Evolutionary conservation across 1,139 yeast species (phyloP), one percentile per base, ranked within the genome.

Genomic region (Taiozyma sp.): DNA sequence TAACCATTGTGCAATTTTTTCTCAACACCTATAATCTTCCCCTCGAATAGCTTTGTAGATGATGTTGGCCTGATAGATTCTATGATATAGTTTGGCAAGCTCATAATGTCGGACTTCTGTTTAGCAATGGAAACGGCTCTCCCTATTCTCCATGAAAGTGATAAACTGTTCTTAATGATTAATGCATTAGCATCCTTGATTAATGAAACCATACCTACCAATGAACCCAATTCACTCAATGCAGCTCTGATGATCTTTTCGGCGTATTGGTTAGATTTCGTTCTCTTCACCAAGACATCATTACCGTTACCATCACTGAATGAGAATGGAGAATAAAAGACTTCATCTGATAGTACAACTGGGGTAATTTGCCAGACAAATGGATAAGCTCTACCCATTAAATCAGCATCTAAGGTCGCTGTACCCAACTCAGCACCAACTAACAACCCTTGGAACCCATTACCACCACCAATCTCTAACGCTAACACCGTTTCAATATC

Each of bases 361-460:
- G 77, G 74, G 3, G 71, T 58, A 14, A 72, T 70, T 54, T 75
- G 79, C 63, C 70, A 71, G 29, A 64, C 65, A 36, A 74, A 71
- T 6, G 79, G 79, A 57, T 72, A 73, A 12, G 79, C 79, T 51
- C 79, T 64, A 9, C 79, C 79, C 79, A 74, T 74, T 48, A 73
- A 59, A 54, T 75, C 79, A 40, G 69, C 67, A 60, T 74, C 79
- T 30, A 71, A 53, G 16, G 66, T 65, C 16, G 71, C 70, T 48
- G 57, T 53, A 22, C 59, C 58, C 22, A 64, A 51, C 49, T 59
- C 51, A 43, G 60, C 60, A 24, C 67, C 64, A 2, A 65, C 51
- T 23, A 74, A 58, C 34, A 71, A 64, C 4, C 75, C 73, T 51
- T 66, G 68, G 49, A 75, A 64, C 5, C 79, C 79, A 54, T 75